Evolutionary conservation across 352 stramenopile genomes (phyloP), one percentile per base, ranked within the genome.

Genomic region (Phytopythium delawarense): DNA sequence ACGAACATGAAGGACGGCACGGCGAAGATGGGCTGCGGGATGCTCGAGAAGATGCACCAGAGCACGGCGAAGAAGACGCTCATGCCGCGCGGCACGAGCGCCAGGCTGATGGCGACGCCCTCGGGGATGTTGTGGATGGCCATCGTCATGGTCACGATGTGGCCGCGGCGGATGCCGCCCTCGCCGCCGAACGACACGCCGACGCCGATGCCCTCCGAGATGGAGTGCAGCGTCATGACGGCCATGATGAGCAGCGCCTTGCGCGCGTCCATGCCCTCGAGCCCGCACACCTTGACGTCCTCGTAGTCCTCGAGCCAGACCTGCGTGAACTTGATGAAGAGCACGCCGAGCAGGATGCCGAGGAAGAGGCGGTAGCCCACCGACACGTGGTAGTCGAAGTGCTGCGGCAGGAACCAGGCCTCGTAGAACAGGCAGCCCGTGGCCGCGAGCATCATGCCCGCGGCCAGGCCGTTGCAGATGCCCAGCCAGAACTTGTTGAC

Each of bases 41-140:
- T 82, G 40, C 85, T 94, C 18, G 92, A 97, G 54, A 98, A 75
- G 53, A 98, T 95, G 61, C 85, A 96, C 90, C 90, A 98, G 37
- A 98, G 66, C 21, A 78, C 72, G 39, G 89, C 84, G 34, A 91
- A 89, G 60, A 96, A 86, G 20, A 94, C 69, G 55, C 82, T 96
- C 34, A 98, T 78, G 34, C 96, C 96, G 51, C 95, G 77, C 13
- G 96, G 96, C 58, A 98, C 82, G 53, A 99, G 84, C 28, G 97
- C 96, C 35, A 99, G 84, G 56, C 94, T 97, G 72, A 92, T 94
- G 12, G 97, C 97, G 15, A 99, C 81, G 52, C 97, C 97, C 72
- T 99, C 97, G 4, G 97, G 97, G 57, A 99, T 96, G 80, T 99
- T 99, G 83, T 99, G 97, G 35, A 99, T 96, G 1, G 97, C 97